Percentiles rank a stretch among this genome's conserved stretches.
Conservation (phyloP, 108 stramenopile species). For the Nitzschia inconspicua region DNA sequence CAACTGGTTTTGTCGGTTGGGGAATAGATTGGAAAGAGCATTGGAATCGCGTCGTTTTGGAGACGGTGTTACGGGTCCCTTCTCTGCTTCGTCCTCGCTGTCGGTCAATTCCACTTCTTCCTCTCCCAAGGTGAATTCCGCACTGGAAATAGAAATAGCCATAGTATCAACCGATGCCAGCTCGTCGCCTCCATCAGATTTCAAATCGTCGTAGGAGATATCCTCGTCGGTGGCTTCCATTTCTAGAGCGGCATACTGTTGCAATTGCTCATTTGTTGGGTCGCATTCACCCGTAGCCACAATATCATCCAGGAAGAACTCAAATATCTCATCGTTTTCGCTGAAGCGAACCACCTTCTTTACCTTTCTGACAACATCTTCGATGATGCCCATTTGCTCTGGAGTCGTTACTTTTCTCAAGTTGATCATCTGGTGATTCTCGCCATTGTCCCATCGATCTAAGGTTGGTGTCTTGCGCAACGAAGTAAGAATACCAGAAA, state of each 20-base stretch:
- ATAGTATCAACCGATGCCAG: no score
- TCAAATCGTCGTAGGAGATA: not conserved
- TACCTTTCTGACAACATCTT: not conserved
- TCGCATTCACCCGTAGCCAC: not conserved
- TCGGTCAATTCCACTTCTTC: not conserved
- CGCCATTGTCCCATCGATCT: not conserved
- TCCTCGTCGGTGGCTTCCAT: not conserved
- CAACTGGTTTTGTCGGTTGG: not conserved
- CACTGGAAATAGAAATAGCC: no score
- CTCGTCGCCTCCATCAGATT: not conserved
- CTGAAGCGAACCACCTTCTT: not conserved
- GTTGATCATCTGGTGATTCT: slow-evolving; percentile 4
- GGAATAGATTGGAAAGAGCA: not conserved
- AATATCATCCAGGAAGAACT: not conserved
- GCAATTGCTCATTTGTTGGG: not conserved
- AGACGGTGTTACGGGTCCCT: not conserved
- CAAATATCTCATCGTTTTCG: slow-evolving; percentile 12
- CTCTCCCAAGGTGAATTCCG: slow-evolving; percentile 1
- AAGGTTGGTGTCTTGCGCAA: slow-evolving; percentile 1
- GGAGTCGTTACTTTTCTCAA: slow-evolving; percentile 1
- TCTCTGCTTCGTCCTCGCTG: not conserved
- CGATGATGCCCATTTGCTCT: not conserved
- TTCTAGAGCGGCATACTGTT: slow-evolving; percentile 1
- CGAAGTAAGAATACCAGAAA: slow-evolving; percentile 8
- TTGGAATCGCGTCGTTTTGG: not conserved